Evolutionary conservation across 805 yeast genomes (phyloP).

Genomic region (Gaillardinia entomophila): DNA sequence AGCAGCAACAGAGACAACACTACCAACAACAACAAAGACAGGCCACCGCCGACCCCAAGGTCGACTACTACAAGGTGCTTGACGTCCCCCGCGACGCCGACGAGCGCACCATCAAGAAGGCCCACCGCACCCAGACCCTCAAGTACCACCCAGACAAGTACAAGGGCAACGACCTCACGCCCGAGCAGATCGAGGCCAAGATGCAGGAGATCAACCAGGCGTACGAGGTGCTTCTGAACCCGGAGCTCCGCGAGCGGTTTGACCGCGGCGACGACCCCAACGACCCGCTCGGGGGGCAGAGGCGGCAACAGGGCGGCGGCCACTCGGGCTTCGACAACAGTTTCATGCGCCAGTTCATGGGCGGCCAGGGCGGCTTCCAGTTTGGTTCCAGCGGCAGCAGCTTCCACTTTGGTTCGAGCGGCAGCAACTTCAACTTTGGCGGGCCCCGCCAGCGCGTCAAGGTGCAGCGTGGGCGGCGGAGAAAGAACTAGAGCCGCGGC

Average conservation of each 20-base stretch:
- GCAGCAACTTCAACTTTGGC: constrained; percentile 5
- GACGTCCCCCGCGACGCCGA: constrained; percentile 65
- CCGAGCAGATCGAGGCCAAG: constrained; percentile 67
- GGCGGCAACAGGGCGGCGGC: constrained; percentile 3
- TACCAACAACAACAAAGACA: constrained; percentile 18
- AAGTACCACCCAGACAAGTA: constrained; percentile 92
- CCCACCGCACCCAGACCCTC: constrained; percentile 72
- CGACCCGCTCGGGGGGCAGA: constrained; percentile 17
- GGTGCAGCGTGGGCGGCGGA: constrained; percentile 10
- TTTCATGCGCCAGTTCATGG: constrained; percentile 11
- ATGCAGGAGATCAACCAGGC: constrained; percentile 95
- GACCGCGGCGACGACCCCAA: constrained; percentile 59
- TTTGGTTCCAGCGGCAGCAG: constrained; percentile 8
- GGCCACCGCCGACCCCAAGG: constrained; percentile 33
- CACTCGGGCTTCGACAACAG: constrained; percentile 6
- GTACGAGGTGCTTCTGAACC: constrained; percentile 74
- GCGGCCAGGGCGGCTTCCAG: constrained; percentile 5
- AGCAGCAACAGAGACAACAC: constrained; percentile 30
- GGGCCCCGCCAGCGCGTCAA: constrained; percentile 6
- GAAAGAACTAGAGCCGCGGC: too few relatives aligned
- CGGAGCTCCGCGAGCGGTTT: constrained; percentile 56
- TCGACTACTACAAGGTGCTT: constrained; percentile 76
- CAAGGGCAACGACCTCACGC: constrained; percentile 55
- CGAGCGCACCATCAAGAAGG: constrained; percentile 68
- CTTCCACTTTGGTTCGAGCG: constrained; percentile 6